Evolutionary conservation across 139 green algal species (phyloP).

Genomic region (Auxenochlorella pyrenoidosa): DNA sequence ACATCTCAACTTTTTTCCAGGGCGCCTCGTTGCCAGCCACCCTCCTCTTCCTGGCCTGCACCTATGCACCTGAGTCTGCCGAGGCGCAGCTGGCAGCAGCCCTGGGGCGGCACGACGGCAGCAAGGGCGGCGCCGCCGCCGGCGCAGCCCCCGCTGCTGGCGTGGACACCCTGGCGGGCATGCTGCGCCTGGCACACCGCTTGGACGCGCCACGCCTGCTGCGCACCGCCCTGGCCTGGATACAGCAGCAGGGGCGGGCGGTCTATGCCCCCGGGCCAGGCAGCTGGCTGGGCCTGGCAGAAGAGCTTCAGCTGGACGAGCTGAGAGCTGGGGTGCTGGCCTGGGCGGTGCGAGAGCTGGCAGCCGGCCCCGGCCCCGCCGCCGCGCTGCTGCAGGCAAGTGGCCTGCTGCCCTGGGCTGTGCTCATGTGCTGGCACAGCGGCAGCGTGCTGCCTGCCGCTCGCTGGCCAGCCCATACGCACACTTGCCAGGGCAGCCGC

Average conservation of each 20-base stretch:
- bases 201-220: neutral
- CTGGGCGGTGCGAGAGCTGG: neutral
- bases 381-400: neutral
- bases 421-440: neutral
- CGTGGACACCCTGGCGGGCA: neutral
- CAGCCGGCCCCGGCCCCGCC: neutral
- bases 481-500: neutral
- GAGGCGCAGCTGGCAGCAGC: neutral
- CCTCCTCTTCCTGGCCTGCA: neutral
- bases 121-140: neutral
- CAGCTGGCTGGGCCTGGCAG: neutral
- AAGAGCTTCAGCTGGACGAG: neutral
- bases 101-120: neutral
- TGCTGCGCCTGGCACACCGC: neutral
- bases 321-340: neutral
- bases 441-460: neutral
- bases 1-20: neutral
- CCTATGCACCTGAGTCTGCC: neutral
- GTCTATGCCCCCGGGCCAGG: neutral
- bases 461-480: neutral
- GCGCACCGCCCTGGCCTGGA: neutral
- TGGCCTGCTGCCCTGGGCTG: neutral
- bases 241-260: neutral
- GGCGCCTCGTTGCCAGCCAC: neutral
- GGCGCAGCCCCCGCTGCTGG: neutral